Base-by-base conservation (phyloP, 805 yeast species). In the Spathaspora boniae region DNA sequence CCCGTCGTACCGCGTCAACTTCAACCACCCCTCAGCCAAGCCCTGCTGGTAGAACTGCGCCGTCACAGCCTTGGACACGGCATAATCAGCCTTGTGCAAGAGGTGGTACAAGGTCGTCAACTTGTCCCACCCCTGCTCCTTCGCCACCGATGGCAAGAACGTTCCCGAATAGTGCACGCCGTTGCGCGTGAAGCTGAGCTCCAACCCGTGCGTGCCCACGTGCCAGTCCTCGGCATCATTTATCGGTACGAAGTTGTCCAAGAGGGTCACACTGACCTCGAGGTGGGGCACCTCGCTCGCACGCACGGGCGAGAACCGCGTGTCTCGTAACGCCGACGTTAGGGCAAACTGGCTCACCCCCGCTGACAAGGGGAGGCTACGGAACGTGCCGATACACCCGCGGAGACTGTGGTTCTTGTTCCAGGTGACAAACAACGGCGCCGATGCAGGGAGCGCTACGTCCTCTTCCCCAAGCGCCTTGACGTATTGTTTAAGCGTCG, bases 341-440 rank as follows among this genome's bases (percentile, higher is more conserved):
- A 82, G 35, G 0, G 96, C 70, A 51, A 80, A 91, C 25, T 69
- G 67, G 16, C 62, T 54, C 3, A 88, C 70, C 0, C 93, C 96
- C 1, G 51, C 33, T 12, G 71, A 78, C 2, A 85, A 46, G 0
- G 72, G 67, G 37, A 72, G 55, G 11, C 73, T 60, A 14, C 69
- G 63, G 54, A 93, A 93, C 0, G 96, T 89, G 1, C 98, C 98
- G 36, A 91, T 93, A 53, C 98, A 91, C 0, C 98, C 98, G 28
- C 98, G 67, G 31, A 91, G 63, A 9, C 64, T 60, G 17, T 58
- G 55, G 34, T 47, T 43, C 38, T 72, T 70, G 47, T 78, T 80
- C 96, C 96, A 93, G 0, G 98, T 93, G 21, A 91, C 83, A 61
- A 93, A 93, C 18, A 91, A 60, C 0, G 98, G 93, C 0, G 67